Conservation (phyloP, 257 asterid genomes). For the Salvia rosmarinus region DNA sequence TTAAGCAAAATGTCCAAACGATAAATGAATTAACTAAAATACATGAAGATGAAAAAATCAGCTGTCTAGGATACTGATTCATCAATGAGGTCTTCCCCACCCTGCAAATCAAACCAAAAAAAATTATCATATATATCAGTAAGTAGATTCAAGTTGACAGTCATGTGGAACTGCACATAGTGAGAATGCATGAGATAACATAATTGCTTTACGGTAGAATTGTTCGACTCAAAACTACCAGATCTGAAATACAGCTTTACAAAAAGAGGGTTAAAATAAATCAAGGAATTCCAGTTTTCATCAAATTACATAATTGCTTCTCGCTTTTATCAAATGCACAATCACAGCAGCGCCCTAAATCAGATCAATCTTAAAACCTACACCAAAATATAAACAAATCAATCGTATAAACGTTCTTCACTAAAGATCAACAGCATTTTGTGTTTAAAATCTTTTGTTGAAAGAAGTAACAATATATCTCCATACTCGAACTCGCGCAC, state of each 20-base stretch:
- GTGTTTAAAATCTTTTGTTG: background rate
- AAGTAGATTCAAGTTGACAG: background rate
- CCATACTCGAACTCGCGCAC: background rate
- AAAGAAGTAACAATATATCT: slow-evolving; percentile 6
- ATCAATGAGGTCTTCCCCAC: slow-evolving; percentile 98
- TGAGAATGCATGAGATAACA: background rate
- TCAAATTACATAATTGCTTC: background rate
- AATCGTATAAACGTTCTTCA: slow-evolving; percentile 23
- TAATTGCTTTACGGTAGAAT: background rate
- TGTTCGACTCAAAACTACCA: background rate
- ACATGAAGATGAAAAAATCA: background rate
- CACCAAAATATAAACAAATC: background rate
- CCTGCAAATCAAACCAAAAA: slow-evolving; percentile 59
- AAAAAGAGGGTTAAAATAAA: background rate
- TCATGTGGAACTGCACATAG: background rate
- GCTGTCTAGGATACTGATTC: slow-evolving; percentile 92
- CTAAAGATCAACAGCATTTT: slow-evolving; percentile 4
- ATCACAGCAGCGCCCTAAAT: slow-evolving; percentile 14
- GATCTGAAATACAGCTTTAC: background rate
- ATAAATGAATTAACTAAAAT: slow-evolving; percentile 8
- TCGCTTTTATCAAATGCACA: slow-evolving; percentile 4
- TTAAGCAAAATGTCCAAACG: background rate
- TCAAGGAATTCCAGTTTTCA: slow-evolving; percentile 15
- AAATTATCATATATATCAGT: slow-evolving; percentile 7
- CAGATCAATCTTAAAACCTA: slow-evolving; percentile 27